Conservation (phyloP, 345 rosid species). For the Aquilaria malaccensis region DNA sequence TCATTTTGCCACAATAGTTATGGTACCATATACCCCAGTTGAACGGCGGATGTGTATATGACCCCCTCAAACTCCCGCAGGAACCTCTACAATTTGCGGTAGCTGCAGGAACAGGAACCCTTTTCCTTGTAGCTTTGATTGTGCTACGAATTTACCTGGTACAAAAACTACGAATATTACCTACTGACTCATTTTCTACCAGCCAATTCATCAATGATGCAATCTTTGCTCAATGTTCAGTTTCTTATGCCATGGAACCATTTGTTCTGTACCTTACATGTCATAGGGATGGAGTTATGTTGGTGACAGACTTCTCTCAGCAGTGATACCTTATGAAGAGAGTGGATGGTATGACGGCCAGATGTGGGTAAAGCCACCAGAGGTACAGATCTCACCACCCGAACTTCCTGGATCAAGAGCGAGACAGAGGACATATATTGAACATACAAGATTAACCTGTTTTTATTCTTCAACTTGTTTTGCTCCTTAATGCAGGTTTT, state of each 20-base stretch:
- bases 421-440: neutral
- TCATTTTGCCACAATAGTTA: too few species aligned
- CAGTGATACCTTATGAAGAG: slow-evolving; percentile 94
- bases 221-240: too few species aligned
- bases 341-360: slow-evolving; percentile 99
- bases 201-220: too few species aligned
- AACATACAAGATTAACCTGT: neutral
- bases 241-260: too few species aligned
- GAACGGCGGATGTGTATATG: too few species aligned
- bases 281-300: slow-evolving; percentile 96
- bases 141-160: slow-evolving; percentile 89
- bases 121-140: slow-evolving; percentile 71
- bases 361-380: slow-evolving; percentile 97
- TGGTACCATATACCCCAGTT: too few species aligned
- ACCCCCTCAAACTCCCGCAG: slow-evolving; percentile 33
- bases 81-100: slow-evolving; percentile 78
- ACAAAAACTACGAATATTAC: slow-evolving; percentile 1
- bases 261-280: slow-evolving; percentile 6
- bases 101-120: slow-evolving; percentile 94
- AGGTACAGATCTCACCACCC: slow-evolving; percentile 29
- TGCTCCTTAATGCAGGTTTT: slow-evolving; percentile 42
- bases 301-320: slow-evolving; percentile 91
- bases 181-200: neutral
- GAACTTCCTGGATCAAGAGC: neutral
- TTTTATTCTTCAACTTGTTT: neutral